Base-by-base conservation (phyloP, 2,329 filamentous ascomycete species). In the Bipolaris oryzae region DNA sequence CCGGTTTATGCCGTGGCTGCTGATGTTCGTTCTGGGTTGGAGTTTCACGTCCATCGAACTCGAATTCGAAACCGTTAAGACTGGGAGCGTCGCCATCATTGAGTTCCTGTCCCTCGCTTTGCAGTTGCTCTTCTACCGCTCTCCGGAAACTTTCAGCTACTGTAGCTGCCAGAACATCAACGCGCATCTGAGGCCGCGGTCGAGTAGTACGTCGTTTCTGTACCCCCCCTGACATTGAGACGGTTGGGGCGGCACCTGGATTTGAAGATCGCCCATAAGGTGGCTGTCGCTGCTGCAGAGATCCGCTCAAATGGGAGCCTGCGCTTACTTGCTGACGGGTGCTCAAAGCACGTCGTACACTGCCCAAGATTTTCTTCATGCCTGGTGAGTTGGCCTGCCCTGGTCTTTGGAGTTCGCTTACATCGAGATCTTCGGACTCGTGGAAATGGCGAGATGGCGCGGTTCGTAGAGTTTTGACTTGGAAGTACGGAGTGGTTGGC, bases 301-400 rank as follows among this genome's bases (percentile, higher is more conserved):
- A 33, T 16, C 53, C 53, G n/a, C 57, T 55, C 28, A 72, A 23
- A 11, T 72, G 68, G 9, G 71, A 68, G 21, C 62, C 66, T 23
- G 66, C 61, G 31, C 58, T 56, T 33, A 62, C 59, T 16, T 68
- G 58, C 47, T 81, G 78, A 51, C 79, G 79, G 13, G 82, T 91
- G 72, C 91, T 91, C 46, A 97, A 76, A 5, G 89, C 93, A 61
- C 92, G 87, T 16, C 92, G 89, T 35, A 98, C 90, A 60, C 90
- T 94, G 6, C 92, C 90, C 48, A 99, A 83, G 0, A 98, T 84
- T 66, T 88, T 95, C 75, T 89, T 93, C 83, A 97, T 91, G 2
- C 90, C 91, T 31, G 89, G 89, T 51, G 75, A 44, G 20, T 64
- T 63, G 35, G 66, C 59, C 53, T 72, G 59, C 1, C 63, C 64